Evolutionary conservation across 331 rosid genomes (phyloP).

Genomic region (Erythrophleum ivorense): DNA sequence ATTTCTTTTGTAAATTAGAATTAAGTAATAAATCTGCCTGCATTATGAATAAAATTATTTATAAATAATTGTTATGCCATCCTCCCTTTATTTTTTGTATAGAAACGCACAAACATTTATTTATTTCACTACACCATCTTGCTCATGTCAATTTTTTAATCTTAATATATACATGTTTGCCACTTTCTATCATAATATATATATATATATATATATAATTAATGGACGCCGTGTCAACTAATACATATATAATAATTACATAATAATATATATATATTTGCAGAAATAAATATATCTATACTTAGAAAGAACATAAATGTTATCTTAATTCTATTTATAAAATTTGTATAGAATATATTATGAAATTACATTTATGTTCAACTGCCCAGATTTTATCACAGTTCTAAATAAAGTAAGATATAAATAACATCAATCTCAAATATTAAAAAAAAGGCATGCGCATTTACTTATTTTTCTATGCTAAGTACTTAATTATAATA

Average conservation of each 20-base stretch:
- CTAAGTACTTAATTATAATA: neutral
- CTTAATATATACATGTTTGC: too few species aligned
- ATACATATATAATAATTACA: neutral
- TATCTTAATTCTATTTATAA: neutral
- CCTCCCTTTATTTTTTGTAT: too few species aligned
- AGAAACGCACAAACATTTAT: too few species aligned
- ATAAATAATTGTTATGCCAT: too few species aligned
- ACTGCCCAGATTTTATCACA: neutral
- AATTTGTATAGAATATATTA: neutral
- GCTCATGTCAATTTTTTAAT: too few species aligned
- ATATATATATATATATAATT: neutral
- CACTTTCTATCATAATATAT: too few species aligned
- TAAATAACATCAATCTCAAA: neutral
- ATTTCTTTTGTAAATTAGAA: too few species aligned
- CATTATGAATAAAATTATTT: too few species aligned
- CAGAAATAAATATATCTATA: neutral
- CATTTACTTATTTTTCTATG: neutral
- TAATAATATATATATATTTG: neutral
- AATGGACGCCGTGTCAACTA: neutral
- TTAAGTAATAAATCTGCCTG: too few species aligned
- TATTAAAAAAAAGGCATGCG: neutral
- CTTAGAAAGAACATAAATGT: neutral
- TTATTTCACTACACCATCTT: too few species aligned
- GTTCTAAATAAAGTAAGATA: neutral
- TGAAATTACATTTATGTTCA: neutral